A percentile compares a stretch with the other conserved stretches of the same genome.
Conservation (phyloP, 148 eudicot genomes). For the Silene uniflora region DNA sequence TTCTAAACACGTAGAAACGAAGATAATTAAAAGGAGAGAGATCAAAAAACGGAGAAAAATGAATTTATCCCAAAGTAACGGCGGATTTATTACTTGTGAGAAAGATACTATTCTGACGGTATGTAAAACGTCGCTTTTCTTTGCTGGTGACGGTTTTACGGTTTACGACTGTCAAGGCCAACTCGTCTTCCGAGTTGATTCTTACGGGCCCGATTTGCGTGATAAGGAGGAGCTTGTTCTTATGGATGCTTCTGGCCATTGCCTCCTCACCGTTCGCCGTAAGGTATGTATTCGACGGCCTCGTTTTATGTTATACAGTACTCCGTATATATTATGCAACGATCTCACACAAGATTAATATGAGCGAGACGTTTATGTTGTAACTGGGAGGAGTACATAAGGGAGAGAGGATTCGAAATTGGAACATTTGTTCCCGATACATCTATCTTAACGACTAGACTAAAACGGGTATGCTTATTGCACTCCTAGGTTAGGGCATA, state of each 20-base stretch:
- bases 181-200: slow-evolving; percentile 78
- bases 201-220: slow-evolving; percentile 65
- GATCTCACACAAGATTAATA: no score
- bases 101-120: slow-evolving; percentile 64
- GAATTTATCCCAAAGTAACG: slow-evolving; percentile 6
- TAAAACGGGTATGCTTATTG: no score
- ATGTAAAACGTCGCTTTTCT: slow-evolving; percentile 65
- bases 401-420: no score
- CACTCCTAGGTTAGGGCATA: no score
- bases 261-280: slow-evolving; percentile 89
- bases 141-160: slow-evolving; percentile 77
- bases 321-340: no score
- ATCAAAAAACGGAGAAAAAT: neutral
- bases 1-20: neutral
- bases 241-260: slow-evolving; percentile 68
- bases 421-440: no score
- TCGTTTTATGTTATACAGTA: no score
- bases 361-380: no score
- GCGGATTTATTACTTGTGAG: slow-evolving; percentile 17
- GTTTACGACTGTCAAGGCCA: slow-evolving; percentile 62
- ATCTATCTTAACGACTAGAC: no score
- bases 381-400: no score
- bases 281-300: slow-evolving; percentile 37
- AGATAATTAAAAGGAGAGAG: neutral
- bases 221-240: slow-evolving; percentile 67